Evolutionary conservation across 768 basidiomycete species (phyloP), one percentile per base, ranked within the genome.

Genomic region (Pisolithus marmoratus): DNA sequence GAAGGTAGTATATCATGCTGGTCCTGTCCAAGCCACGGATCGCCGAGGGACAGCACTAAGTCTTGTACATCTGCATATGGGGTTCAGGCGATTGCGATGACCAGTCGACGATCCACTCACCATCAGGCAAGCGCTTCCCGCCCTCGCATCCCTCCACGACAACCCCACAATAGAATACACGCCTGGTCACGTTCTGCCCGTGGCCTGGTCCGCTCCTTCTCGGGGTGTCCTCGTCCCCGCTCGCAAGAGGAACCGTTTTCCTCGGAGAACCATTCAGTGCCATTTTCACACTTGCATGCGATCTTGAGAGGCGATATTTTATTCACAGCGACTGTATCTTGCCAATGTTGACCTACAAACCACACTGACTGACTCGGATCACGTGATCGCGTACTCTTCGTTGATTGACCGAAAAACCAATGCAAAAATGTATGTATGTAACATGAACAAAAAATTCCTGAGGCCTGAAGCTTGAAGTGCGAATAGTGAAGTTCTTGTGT

Each of bases 141-240:
- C 80, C 77, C 56, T 86, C 85, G 37, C 86, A 83, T 48, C 83
- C 84, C 70, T 96, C 92, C 27, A 95, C 85, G 14, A 95, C 89
- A 19, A 95, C 88, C 41, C 89, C 90, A 63, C 88, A 90, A 64
- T 87, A 87, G 68, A 94, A 95, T 23, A 85, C 88, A 63, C 93
- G 86, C 65, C 79, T 85, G 6, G 87, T 94, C 56, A 81, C 59
- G 47, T 46, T 46, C 45, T 46, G 27, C 2, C 27, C 45, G 29
- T 19, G 3, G 40, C n/a, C 40, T 9, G 40, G n/a, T 15, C 45
- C 45, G 19, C 22, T 46, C 45, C 59, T 72, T 42, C 76, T 74
- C 38, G 75, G 69, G 24, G 75, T 73, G 24, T 73, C 61, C 58
- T 82, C 83, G 54, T 87, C 82, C 41, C 85, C 87, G 60, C 72